Percentiles rank a stretch among this genome's conserved stretches.
phyloP scores from a whole-genome alignment of 2,329 filamentous ascomycete species.

The Lomentospora prolificans region DNA sequence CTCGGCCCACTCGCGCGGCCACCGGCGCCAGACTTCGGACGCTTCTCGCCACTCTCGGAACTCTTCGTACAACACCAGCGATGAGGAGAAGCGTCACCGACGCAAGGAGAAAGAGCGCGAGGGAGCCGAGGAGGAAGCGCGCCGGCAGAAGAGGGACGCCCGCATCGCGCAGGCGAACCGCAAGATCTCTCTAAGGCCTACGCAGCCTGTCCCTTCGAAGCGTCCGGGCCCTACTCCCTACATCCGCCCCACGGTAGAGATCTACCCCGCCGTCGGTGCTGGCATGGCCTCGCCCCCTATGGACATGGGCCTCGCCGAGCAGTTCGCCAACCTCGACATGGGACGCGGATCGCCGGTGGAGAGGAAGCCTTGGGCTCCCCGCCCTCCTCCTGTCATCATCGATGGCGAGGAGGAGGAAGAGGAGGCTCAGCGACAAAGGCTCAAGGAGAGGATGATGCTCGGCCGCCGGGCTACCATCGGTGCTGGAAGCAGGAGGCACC shows the following conservation, averaged over 20 bases:
- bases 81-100: constrained; percentile 18
- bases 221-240: background rate
- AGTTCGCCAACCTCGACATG: background rate
- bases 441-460: constrained; percentile 31
- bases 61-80: constrained; percentile 19
- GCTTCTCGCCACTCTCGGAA: constrained; percentile 24
- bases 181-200: constrained; percentile 28
- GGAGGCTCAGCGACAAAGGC: constrained; percentile 28
- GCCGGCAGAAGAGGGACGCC: constrained; percentile 12
- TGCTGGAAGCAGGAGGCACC: constrained; percentile 24
- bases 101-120: constrained; percentile 14
- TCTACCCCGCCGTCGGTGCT: background rate
- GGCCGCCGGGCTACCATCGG: constrained; percentile 26
- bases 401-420: constrained; percentile 20
- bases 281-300: background rate
- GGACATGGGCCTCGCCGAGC: background rate
- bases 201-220: constrained; percentile 17
- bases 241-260: constrained; percentile 4
- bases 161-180: constrained; percentile 30
- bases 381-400: background rate
- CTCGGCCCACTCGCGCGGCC: constrained; percentile 14
- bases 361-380: background rate
- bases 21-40: constrained; percentile 26
- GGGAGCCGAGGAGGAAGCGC: constrained; percentile 15
- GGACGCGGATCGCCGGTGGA: background rate